Evolutionary conservation across 805 yeast species (phyloP), one percentile per base, ranked within the genome.

Genomic region (Hanseniaspora taiwanica): DNA sequence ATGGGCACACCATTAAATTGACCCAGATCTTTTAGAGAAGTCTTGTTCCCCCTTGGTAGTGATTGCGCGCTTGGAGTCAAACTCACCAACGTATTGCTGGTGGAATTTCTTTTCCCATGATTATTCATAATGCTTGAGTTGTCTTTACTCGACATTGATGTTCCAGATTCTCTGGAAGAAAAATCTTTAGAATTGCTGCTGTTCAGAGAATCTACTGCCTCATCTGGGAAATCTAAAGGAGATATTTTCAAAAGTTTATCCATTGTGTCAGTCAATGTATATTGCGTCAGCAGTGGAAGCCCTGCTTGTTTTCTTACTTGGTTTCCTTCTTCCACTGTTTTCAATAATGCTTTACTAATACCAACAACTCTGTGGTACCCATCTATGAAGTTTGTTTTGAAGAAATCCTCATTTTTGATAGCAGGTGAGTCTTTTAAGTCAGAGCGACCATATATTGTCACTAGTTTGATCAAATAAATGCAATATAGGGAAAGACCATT

Each of bases 311-410:
- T 21, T 37, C 27, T 17, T 27, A 27, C 5, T 18, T 7, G 17
- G 13, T 33, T 37, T 6, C 23, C 20, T 14, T 41, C 35, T 13
- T 35, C 38, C 6, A 27, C 18, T 8, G 33, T 24, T 34, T 35
- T 35, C 20, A 37, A 14, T 8, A 20, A 27, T 3, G 37, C 16
- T 16, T 37, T 24, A 6, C 36, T 17, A 2, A 37, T 17, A 8
- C 14, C 5, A 24, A 29, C 33, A 8, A 37, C 44, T 9, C 27
- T 19, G 12, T 41, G 25, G 27, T 36, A 41, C 5, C 37, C 4
- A 3, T 6, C 9, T 21, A 37, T 14, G n/a, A 37, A 37, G n/a
- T 35, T 19, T 13, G 19, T 5, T 3, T 8, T 19, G 6, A 38
- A 23, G 9, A 20, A 27, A 13, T 33, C 37, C 7, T 29, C 33